Conservation (phyloP, 306 rosid genomes). For the Citrullus mucosospermus region DNA sequence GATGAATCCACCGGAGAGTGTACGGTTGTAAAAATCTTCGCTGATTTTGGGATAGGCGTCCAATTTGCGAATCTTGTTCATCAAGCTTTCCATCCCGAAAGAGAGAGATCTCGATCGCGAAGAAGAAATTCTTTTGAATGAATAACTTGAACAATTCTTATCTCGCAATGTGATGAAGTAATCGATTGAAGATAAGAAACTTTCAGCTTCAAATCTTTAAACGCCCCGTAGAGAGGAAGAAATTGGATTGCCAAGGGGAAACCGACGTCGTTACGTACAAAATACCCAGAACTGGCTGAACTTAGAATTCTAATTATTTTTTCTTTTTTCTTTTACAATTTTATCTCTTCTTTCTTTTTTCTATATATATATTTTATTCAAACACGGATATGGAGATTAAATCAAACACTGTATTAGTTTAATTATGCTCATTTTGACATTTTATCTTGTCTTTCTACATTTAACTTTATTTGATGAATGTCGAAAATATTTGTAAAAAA, state of each 20-base stretch:
- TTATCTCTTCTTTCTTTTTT: too few species aligned
- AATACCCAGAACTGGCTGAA: background rate
- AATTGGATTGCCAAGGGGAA: background rate
- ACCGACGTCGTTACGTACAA: background rate
- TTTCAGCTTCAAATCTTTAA: background rate
- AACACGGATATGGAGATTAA: too few species aligned
- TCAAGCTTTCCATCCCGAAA: conserved; percentile 47
- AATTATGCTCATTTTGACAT: too few species aligned
- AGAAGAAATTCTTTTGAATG: background rate
- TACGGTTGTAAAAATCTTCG: conserved; percentile 89
- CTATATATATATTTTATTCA: too few species aligned
- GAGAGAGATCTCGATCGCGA: background rate
- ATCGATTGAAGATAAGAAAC: background rate
- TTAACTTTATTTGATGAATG: too few species aligned
- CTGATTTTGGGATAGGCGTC: conserved; percentile 95
- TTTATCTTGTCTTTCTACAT: too few species aligned
- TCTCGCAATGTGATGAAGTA: background rate
- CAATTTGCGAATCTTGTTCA: conserved; percentile 76
- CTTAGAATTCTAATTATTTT: background rate
- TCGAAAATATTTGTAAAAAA: too few species aligned
- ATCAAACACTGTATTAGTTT: too few species aligned
- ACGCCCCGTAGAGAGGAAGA: background rate
- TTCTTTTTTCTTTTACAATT: too few species aligned
- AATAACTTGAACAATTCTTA: background rate
- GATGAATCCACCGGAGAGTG: conserved; percentile 92